These are phyloP conservation scores for Talaromyces sp. DNA, from an alignment of 2,329 filamentous ascomycete species.

Conservation along the genomic window DNA sequence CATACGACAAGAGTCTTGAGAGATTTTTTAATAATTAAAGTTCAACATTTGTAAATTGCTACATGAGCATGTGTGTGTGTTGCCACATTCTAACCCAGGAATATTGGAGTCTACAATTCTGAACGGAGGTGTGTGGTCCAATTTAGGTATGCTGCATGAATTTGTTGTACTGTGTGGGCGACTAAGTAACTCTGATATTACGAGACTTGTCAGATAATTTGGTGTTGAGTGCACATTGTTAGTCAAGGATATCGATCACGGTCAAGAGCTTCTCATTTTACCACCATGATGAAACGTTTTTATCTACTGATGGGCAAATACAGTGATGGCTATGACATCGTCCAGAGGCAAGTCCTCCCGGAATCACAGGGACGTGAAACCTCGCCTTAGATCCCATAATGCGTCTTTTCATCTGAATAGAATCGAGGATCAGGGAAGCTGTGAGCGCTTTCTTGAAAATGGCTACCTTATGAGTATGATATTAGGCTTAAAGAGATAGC, in stretches of 20 bases:
- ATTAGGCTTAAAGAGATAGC: neutral
- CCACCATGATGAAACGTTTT: neutral
- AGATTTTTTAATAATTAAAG: neutral
- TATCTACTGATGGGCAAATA: neutral
- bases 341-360: neutral
- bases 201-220: too few species aligned
- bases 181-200: neutral
- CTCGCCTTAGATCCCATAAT: neutral
- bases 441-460: neutral
- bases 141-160: neutral
- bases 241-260: neutral
- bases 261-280: neutral
- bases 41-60: neutral
- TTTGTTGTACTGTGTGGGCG: neutral
- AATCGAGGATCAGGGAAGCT: neutral
- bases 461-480: neutral
- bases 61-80: neutral
- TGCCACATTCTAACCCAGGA: neutral
- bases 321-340: neutral
- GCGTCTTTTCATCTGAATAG: neutral
- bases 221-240: neutral
- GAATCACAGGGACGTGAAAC: neutral
- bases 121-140: neutral
- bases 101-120: neutral
- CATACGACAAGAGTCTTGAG: neutral